Base-by-base conservation (phyloP, 257 asterid genomes). In the Plantago major region DNA sequence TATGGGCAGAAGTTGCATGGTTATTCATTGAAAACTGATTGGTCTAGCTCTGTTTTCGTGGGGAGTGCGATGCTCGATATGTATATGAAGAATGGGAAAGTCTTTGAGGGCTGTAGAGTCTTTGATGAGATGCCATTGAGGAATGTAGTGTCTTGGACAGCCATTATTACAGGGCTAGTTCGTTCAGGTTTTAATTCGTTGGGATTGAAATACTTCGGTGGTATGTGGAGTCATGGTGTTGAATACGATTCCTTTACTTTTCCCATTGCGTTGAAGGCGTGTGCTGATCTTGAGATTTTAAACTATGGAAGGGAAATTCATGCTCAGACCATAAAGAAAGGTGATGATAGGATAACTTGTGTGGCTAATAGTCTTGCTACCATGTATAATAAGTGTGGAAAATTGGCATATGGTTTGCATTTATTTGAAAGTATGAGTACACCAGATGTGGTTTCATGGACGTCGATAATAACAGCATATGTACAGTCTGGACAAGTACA, bases 81-180 rank as follows among this genome's bases (percentile, higher is more conserved):
- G 95, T 86, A 91, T 76, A 81, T 79, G 84, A 91, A 91, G 75
- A 66, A 72, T 52, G 86, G 86, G 18, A 77, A 79, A 68, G 82
- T 86, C 57, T 69, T 67, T 14, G 90, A 81, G 57, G 95, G 89
- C 54, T 78, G 90, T 56, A 62, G 71, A 63, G 55, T 81, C 51
- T 88, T 91, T 58, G 81, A 84, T 66, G 93, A 81, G 74, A 84
- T 91, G 95, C 94, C 94, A 46, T 45, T 77, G 22, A 84, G 94
- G 68, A 92, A 89, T 77, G 95, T 92, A 12, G 92, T 92, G 56
- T 82, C 95, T 59, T 92, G 98, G 98, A 92, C 96, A 7, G 87
- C 97, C 69, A 69, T 89, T 51, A 87, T 92, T 48, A 84, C 97
- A 0, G 97, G 97, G 49, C 89, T 92, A 54, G 97, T 86, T 71